Evolutionary conservation across 208 protist species (phyloP).

Genomic region (Phytomonas sp.): DNA sequence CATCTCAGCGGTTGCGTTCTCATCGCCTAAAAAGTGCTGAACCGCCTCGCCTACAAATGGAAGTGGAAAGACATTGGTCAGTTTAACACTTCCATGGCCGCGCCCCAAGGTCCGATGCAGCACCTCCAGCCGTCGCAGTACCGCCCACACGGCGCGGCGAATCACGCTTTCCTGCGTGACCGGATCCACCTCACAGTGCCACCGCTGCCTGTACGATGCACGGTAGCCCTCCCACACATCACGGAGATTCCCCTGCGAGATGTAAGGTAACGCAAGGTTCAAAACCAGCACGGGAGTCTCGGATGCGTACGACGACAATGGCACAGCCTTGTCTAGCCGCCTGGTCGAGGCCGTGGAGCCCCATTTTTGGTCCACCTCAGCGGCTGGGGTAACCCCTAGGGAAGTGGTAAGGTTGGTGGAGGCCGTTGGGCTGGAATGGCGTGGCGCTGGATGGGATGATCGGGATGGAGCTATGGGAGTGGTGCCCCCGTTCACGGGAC

Average conservation of each 20-base stretch:
- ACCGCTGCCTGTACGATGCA: background rate
- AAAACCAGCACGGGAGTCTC: constrained; percentile 23
- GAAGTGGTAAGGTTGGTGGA: background rate
- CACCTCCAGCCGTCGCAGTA: constrained; percentile 37
- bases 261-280: constrained; percentile 37
- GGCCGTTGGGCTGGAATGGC: background rate
- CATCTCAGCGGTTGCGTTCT: background rate
- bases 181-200: constrained; percentile 16
- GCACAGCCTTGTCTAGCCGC: too few species aligned
- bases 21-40: background rate
- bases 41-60: constrained; percentile 29
- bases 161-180: constrained; percentile 51
- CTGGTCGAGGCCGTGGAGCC: too few species aligned
- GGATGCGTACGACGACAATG: constrained; percentile 9
- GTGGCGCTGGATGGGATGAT: background rate
- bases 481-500: too few species aligned
- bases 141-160: constrained; percentile 46
- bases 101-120: constrained; percentile 35
- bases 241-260: constrained; percentile 44
- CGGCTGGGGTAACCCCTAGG: too few species aligned
- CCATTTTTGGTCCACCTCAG: too few species aligned
- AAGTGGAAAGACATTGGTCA: constrained; percentile 61
- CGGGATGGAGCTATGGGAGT: too few species aligned
- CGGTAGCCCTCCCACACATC: constrained; percentile 38
- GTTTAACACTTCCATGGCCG: constrained; percentile 58